Evolutionary conservation across 768 basidiomycete species (phyloP), one percentile per base, ranked within the genome.

Genomic region (Strobilomyces confusus): DNA sequence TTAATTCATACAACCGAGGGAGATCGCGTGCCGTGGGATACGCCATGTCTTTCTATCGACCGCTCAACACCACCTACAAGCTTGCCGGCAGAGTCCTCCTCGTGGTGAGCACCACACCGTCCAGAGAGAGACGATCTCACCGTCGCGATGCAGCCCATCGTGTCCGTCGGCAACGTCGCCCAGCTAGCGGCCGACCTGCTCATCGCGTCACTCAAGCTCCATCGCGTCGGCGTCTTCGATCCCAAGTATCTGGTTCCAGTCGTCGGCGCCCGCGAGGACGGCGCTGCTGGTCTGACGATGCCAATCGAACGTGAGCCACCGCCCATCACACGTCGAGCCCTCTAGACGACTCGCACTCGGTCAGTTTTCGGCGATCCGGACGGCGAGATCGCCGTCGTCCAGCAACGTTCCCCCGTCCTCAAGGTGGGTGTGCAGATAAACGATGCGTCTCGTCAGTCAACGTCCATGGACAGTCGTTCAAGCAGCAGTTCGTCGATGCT

Each of bases 161-260:
- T 92, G 12, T 91, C 90, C 6, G 80, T 82, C 12, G 90, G 87
- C 44, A 92, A 92, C 71, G 79, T 92, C 40, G 76, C 83, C n/a
- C 90, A 93, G 63, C 76, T 93, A 13, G 81, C 89, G 0, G 82
- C 73, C 11, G 90, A 93, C 69, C 71, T 93, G 17, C 71, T 93
- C 55, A 83, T 91, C 56, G 69, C 84, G 5, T 83, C 86, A 2
- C 73, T 89, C 44, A 75, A 74, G 29, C 75, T 93, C 20, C 67
- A 73, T 48, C 74, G 78, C 43, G 69, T 90, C 9, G 91, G 85
- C 32, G 69, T 81, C 11, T 75, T 92, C 44, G 82, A 91, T 60
- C 71, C 83, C 19, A 73, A 71, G 33, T 79, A 80, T 55, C 75
- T 87, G 30, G 77, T 89, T 8, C 87, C 91, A 5, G 80, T 87